phyloP scores from a whole-genome alignment of 164 flowering plant species.

The Cinnamomum chago region DNA sequence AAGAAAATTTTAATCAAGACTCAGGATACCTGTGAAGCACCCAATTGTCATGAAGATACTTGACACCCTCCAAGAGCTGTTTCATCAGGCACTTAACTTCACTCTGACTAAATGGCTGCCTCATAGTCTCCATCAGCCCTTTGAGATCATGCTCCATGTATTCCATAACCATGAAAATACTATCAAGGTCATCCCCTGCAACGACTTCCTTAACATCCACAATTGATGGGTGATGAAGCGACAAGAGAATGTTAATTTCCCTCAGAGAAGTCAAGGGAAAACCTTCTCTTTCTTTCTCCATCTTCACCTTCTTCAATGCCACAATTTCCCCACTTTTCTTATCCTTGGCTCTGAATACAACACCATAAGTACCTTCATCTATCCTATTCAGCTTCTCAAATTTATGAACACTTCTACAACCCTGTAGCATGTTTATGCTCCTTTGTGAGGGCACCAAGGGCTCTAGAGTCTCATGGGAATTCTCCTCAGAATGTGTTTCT shows the following conservation, averaged over 20 bases:
- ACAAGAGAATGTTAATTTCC: conserved; percentile 94
- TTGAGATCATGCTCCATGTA: conserved; percentile 99
- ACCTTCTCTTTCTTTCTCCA: conserved; percentile 98
- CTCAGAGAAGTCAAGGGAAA: conserved; percentile 92
- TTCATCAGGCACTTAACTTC: conserved; percentile 95
- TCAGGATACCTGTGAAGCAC: conserved; percentile 59
- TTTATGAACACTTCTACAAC: conserved; percentile 96
- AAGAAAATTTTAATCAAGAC: neutral
- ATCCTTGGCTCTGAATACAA: conserved; percentile 90
- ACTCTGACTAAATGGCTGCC: conserved; percentile 86
- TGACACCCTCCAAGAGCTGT: conserved; percentile 80
- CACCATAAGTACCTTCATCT: conserved; percentile 98
- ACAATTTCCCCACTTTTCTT: conserved; percentile 88
- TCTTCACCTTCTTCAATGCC: conserved; percentile 93
- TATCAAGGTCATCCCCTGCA: conserved; percentile 78
- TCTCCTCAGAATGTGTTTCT: conserved; percentile 38
- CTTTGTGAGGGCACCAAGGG: conserved; percentile 48
- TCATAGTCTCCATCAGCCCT: conserved; percentile 83
- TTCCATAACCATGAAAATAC: conserved; percentile 98
- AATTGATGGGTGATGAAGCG: conserved; percentile 86
- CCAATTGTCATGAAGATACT: conserved; percentile 99
- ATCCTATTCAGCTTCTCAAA: conserved; percentile 91
- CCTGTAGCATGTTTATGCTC: conserved; percentile 84
- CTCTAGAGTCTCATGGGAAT: conserved; percentile 40
- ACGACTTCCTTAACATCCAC: conserved; percentile 99